A percentile compares a stretch with the other conserved stretches of the same genome.
These are phyloP conservation scores for Exophiala calicioides DNA, from an alignment of 2,329 filamentous ascomycete genomes.

Conservation along the genomic window DNA sequence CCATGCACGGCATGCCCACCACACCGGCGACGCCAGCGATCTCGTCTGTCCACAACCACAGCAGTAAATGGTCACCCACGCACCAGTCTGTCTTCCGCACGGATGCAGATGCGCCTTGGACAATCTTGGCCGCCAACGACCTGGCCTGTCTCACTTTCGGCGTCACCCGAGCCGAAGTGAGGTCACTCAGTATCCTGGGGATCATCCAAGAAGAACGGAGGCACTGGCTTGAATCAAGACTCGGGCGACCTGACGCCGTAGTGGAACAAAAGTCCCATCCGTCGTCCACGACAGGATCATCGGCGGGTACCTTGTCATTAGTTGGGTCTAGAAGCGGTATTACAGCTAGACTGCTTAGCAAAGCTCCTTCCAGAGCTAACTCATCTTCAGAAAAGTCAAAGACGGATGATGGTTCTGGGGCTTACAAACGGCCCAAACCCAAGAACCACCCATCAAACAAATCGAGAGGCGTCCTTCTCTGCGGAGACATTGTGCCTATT, in stretches of 20 bases:
- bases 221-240: slow-evolving; percentile 84
- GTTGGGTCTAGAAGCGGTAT: slow-evolving; percentile 76
- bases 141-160: slow-evolving; percentile 96
- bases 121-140: slow-evolving; percentile 93
- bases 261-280: slow-evolving; percentile 19
- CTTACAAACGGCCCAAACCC: slow-evolving; percentile 46
- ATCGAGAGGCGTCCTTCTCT: slow-evolving; percentile 85
- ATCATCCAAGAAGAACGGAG: slow-evolving; percentile 88
- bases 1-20: slow-evolving; percentile 8
- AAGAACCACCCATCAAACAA: slow-evolving; percentile 69
- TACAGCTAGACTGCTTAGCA: slow-evolving; percentile 83
- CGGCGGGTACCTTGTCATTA: slow-evolving; percentile 36
- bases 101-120: slow-evolving; percentile 87
- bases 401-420: slow-evolving; percentile 60
- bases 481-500: slow-evolving; percentile 97
- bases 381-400: slow-evolving; percentile 50
- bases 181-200: slow-evolving; percentile 91
- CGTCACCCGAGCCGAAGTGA: slow-evolving; percentile 93
- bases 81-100: slow-evolving; percentile 98
- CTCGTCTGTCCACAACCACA: slow-evolving; percentile 76
- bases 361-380: slow-evolving; percentile 64
- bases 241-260: slow-evolving; percentile 48
- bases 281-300: slow-evolving; percentile 32
- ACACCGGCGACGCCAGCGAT: slow-evolving; percentile 8
- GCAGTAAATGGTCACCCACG: slow-evolving; percentile 84